Evolutionary conservation across 306 rosid genomes (phyloP), one percentile per base, ranked within the genome.

Genomic region (Castanea sativa): DNA sequence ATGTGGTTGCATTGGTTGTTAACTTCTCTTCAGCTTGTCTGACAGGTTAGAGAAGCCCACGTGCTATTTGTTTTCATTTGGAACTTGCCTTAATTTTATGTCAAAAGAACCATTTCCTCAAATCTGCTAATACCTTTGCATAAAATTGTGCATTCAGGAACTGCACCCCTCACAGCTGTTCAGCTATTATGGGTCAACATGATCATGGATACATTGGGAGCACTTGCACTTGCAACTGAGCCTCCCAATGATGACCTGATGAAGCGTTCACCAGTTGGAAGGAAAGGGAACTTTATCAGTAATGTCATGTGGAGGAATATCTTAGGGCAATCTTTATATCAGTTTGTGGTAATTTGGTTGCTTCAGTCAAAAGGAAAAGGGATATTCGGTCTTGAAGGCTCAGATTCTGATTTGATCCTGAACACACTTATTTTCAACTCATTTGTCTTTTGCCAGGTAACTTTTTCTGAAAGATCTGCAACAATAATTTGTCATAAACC

Each of bases 291-390:
- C 60, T 95, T 95, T 88, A 95, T 95, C 88, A 95, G 90, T 81
- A 95, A 89, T 78, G 91, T 88, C 79, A 95, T 95, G 99, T 95
- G 99, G 99, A 91, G 99, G 89, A 95, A 95, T 77, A 90, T 95
- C 81, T 76, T 95, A 21, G 99, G 98, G 35, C 98, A 95, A 73
- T 89, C 99, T 33, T 29, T 92, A 32, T 95, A 95, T 85, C 99
- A 93, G 90, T 88, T 95, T 74, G 59, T 71, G 72, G 85, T 95
- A 23, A 88, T 95, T 80, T 92, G 98, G 94, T 41, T 91, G 81
- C 95, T 95, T 79, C 98, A 95, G 88, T 82, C 96, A 23, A 90
- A 79, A 84, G 99, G 99, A 76, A 88, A 88, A 85, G 73, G 75
- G 16, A 70, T 83, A 33, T 95, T 95, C 64, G 20, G 21, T 41